Evolutionary conservation across 108 stramenopile genomes (phyloP).

Genomic region (Licmophora abbreviata): DNA sequence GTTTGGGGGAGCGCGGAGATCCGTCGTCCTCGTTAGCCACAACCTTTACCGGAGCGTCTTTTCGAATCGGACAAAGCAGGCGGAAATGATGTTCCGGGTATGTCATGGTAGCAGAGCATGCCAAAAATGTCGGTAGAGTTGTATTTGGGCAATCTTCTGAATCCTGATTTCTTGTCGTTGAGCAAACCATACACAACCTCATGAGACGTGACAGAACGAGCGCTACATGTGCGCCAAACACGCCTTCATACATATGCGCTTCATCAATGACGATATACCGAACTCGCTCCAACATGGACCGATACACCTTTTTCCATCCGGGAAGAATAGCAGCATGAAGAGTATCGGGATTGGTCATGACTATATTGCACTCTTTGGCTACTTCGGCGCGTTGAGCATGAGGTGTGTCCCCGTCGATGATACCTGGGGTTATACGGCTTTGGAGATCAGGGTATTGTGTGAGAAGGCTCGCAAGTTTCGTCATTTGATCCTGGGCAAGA

Average conservation of each 20-base stretch:
- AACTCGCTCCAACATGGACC: slow-evolving; percentile 44
- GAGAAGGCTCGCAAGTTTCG: slow-evolving; percentile 48
- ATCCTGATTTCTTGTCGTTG: background rate
- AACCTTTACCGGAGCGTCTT: slow-evolving; percentile 31
- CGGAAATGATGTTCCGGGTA: slow-evolving; percentile 82
- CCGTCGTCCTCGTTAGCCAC: slow-evolving; percentile 56
- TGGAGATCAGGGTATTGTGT: slow-evolving; percentile 18
- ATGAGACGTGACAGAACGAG: slow-evolving; percentile 82
- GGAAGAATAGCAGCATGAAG: slow-evolving; percentile 90
- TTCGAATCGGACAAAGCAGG: slow-evolving; percentile 54
- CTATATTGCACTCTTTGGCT: slow-evolving; percentile 56
- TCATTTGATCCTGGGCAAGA: slow-evolving; percentile 94
- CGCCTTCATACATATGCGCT: slow-evolving; percentile 85
- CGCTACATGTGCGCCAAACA: slow-evolving; percentile 95
- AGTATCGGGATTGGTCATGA: slow-evolving; percentile 97
- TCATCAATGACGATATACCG: slow-evolving; percentile 91
- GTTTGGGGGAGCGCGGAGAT: slow-evolving; percentile 68
- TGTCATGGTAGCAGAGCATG: slow-evolving; percentile 89
- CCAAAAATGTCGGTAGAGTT: slow-evolving; percentile 48
- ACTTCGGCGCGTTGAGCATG: slow-evolving; percentile 58
- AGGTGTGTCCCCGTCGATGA: slow-evolving; percentile 80
- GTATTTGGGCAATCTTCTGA: background rate
- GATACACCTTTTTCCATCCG: slow-evolving; percentile 62
- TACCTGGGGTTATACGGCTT: slow-evolving; percentile 36
- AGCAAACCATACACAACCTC: slow-evolving; percentile 46